Evolutionary conservation across 192 early-diverging fungal species (phyloP).

Genomic region (Coemansia sp.): DNA sequence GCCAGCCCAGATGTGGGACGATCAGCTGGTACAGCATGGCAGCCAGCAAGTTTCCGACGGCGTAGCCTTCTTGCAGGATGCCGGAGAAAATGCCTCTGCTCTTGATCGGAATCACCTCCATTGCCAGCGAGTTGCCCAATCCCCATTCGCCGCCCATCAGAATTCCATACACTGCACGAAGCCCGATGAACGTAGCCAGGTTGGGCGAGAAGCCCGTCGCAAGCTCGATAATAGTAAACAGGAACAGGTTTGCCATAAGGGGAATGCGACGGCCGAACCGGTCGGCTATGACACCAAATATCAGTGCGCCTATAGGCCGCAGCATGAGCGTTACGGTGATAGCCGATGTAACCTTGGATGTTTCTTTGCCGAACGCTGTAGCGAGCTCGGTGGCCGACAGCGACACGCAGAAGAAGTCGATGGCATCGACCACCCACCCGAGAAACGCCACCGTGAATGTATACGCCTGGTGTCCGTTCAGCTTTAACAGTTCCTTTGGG

Average conservation of each 20-base stretch:
- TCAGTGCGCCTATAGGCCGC: conserved; percentile 70
- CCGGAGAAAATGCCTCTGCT: conserved; percentile 74
- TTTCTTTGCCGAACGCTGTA: conserved; percentile 57
- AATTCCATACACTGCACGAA: conserved; percentile 64
- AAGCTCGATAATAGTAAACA: conserved; percentile 66
- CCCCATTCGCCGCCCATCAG: conserved; percentile 79
- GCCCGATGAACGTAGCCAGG: conserved; percentile 62
- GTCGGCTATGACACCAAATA: conserved; percentile 73
- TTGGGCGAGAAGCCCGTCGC: conserved; percentile 68
- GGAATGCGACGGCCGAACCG: conserved; percentile 69
- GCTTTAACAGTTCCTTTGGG: conserved; percentile 30
- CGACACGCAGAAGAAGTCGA: conserved; percentile 71
- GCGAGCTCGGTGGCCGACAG: conserved; percentile 63
- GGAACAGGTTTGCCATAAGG: conserved; percentile 65
- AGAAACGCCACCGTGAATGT: conserved; percentile 60
- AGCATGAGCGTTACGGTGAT: conserved; percentile 73
- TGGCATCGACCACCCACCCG: conserved; percentile 75
- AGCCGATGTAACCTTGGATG: conserved; percentile 62
- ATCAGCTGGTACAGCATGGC: conserved; percentile 62
- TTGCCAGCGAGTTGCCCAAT: conserved; percentile 68
- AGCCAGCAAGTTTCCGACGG: conserved; percentile 69
- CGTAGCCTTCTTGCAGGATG: conserved; percentile 74
- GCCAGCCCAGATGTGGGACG: conserved; percentile 63
- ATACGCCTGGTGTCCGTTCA: conserved; percentile 45
- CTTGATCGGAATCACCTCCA: conserved; percentile 71